These are phyloP conservation scores for Pulveroboletus ravenelii DNA, from an alignment of 768 basidiomycete species.

Conservation along the genomic window DNA sequence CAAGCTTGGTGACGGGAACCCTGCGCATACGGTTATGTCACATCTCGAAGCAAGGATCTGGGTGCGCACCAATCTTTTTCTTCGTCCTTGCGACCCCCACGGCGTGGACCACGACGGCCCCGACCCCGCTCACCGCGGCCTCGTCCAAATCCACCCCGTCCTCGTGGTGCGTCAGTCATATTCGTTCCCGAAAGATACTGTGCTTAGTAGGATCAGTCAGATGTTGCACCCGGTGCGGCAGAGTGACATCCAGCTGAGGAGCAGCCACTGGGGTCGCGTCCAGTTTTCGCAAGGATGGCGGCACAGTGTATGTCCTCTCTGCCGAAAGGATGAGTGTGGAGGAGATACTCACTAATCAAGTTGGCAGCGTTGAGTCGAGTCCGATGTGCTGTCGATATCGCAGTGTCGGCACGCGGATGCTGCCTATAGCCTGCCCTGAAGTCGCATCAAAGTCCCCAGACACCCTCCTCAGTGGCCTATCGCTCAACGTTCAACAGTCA, in stretches of 20 bases:
- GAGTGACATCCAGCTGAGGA: conserved; percentile 47
- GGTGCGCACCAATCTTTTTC: conserved; percentile 94
- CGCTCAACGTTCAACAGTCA: not conserved
- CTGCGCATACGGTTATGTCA: conserved; percentile 36
- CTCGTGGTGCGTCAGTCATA: conserved; percentile 91
- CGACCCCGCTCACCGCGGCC: conserved; percentile 68
- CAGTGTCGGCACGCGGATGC: not conserved
- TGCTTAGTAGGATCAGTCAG: conserved; percentile 22
- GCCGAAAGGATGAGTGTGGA: not conserved
- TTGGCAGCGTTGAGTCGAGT: conserved; percentile 18
- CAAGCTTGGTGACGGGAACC: conserved; percentile 98
- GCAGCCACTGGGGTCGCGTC: not conserved
- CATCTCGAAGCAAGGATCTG: not conserved
- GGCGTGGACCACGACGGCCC: conserved; percentile 76
- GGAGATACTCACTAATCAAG: conserved; percentile 36
- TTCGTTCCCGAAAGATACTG: conserved; percentile 30
- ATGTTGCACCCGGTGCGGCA: conserved; percentile 38
- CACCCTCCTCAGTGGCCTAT: conserved; percentile 16
- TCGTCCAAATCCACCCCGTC: conserved; percentile 88
- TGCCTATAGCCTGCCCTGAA: conserved; percentile 29
- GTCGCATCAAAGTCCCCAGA: conserved; percentile 12
- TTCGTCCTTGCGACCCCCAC: conserved; percentile 98
- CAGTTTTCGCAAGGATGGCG: not conserved
- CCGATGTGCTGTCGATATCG: conserved; percentile 7
- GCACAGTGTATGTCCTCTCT: not conserved